phyloP scores from a whole-genome alignment of 176 grass and related monocot genomes.

The Musa itinerans region DNA sequence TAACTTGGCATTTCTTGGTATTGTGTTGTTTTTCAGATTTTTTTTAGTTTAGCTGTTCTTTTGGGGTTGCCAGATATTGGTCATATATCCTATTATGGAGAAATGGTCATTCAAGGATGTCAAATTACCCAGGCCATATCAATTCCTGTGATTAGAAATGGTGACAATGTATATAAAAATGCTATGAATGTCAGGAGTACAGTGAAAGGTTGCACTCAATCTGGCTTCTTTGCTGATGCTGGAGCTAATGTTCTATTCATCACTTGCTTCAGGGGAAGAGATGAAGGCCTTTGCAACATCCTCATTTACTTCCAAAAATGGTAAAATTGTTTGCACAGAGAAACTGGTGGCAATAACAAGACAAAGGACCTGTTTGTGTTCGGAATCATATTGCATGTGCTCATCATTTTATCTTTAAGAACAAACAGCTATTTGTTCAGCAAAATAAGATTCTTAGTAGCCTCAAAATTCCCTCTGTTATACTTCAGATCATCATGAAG shows the following conservation, averaged over 20 bases:
- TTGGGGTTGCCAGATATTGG: conserved; percentile 85
- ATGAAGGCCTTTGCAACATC: conserved; percentile 69
- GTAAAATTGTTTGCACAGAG: conserved; percentile 22
- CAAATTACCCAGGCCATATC: conserved; percentile 70
- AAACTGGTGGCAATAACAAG: not conserved
- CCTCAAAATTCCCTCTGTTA: not conserved
- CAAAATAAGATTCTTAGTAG: not conserved
- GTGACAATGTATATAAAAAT: conserved; percentile 88
- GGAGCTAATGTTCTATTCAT: conserved; percentile 91
- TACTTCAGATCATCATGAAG: not conserved
- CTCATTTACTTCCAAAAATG: conserved; percentile 89
- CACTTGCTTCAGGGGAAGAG: conserved; percentile 82
- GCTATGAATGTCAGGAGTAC: conserved; percentile 88
- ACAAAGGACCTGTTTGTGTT: not conserved
- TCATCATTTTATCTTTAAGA: not conserved
- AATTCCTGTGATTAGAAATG: conserved; percentile 78
- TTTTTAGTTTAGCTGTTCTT: conserved; percentile 68
- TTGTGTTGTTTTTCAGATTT: conserved; percentile 34
- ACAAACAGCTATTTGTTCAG: not conserved
- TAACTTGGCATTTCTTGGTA: too few species aligned
- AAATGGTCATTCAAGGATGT: conserved; percentile 80
- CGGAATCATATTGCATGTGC: not conserved
- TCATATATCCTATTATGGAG: conserved; percentile 87
- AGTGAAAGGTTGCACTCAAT: conserved; percentile 88
- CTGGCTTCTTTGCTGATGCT: conserved; percentile 91